Percentiles rank a stretch among this genome's conserved stretches.
phyloP scores from a whole-genome alignment of 2,329 filamentous ascomycete genomes.

The Arthrobotrys sphaeroides region DNA sequence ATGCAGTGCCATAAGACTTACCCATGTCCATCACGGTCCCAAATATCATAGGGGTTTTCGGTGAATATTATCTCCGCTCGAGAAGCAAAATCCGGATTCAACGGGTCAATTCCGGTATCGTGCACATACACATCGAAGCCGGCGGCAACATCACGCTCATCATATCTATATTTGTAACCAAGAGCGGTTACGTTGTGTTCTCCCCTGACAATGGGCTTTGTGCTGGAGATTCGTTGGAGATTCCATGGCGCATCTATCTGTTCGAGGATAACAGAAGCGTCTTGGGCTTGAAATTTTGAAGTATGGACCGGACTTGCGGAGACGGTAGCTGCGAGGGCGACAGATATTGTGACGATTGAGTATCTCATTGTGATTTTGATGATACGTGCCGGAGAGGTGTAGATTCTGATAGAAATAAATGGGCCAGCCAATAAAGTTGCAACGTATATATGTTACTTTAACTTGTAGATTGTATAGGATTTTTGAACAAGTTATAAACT shows the following conservation, averaged over 20 bases:
- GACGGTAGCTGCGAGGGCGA: neutral
- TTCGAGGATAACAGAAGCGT: neutral
- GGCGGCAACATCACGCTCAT: neutral
- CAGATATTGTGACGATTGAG: neutral
- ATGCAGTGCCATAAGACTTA: too few relatives aligned
- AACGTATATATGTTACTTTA: too few relatives aligned
- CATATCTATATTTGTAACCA: conserved; percentile 19
- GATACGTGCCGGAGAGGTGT: neutral
- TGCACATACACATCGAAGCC: conserved; percentile 29
- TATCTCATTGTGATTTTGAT: neutral
- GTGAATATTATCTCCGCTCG: conserved; percentile 16
- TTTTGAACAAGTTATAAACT: too few relatives aligned
- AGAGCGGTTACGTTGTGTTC: neutral
- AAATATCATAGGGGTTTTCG: neutral
- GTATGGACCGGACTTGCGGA: neutral
- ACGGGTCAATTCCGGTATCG: conserved; percentile 2
- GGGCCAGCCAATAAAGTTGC: neutral
- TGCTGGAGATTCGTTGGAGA: neutral
- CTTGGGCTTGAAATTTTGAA: neutral
- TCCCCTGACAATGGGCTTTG: neutral
- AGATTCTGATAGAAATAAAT: neutral
- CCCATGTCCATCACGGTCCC: conserved; percentile 13
- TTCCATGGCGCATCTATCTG: conserved; percentile 18
- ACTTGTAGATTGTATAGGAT: too few relatives aligned
- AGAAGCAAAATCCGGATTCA: conserved; percentile 24